These are phyloP conservation scores for Sclerotinia trifoliorum DNA, from an alignment of 2,329 filamentous ascomycete species.

Conservation along the genomic window DNA sequence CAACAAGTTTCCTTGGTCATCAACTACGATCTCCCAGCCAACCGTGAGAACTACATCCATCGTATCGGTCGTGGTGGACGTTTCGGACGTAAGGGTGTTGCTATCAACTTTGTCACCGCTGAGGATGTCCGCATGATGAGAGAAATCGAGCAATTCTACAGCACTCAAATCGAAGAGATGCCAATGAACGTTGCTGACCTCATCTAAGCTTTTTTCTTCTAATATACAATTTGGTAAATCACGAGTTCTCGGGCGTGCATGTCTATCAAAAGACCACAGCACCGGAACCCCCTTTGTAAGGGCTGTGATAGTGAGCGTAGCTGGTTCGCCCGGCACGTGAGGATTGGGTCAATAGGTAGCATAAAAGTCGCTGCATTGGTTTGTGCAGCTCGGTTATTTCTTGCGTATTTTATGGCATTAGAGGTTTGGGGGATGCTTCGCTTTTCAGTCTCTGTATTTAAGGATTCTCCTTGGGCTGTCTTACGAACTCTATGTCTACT, in stretches of 20 bases:
- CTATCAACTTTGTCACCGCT: constrained; percentile 99
- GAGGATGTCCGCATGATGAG: constrained; percentile 99
- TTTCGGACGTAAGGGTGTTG: constrained; percentile 99
- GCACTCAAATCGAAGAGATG: constrained; percentile 99
- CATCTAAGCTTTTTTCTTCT: constrained; percentile 53
- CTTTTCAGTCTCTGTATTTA: constrained; percentile 37
- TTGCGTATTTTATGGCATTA: constrained; percentile 37
- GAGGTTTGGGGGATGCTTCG: constrained; percentile 39
- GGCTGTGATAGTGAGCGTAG: constrained; percentile 41
- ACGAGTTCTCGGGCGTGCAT: constrained; percentile 31
- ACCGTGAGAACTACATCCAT: constrained; percentile 99
- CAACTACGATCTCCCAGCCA: constrained; percentile 98
- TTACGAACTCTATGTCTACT: constrained; percentile 32
- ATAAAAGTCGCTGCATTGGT: constrained; percentile 40
- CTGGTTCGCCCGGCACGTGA: constrained; percentile 41
- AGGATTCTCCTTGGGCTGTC: constrained; percentile 36
- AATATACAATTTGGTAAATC: constrained; percentile 37
- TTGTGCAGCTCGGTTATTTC: constrained; percentile 33
- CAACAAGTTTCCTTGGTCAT: constrained; percentile 99
- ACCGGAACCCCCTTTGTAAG: constrained; percentile 32
- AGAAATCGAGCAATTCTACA: constrained; percentile 99
- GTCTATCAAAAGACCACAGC: constrained; percentile 16
- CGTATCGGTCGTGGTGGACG: constrained; percentile 98
- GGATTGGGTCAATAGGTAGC: constrained; percentile 38
- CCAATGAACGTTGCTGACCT: constrained; percentile 87